Conservation (phyloP, 257 asterid genomes). For the Linaria vulgaris region DNA sequence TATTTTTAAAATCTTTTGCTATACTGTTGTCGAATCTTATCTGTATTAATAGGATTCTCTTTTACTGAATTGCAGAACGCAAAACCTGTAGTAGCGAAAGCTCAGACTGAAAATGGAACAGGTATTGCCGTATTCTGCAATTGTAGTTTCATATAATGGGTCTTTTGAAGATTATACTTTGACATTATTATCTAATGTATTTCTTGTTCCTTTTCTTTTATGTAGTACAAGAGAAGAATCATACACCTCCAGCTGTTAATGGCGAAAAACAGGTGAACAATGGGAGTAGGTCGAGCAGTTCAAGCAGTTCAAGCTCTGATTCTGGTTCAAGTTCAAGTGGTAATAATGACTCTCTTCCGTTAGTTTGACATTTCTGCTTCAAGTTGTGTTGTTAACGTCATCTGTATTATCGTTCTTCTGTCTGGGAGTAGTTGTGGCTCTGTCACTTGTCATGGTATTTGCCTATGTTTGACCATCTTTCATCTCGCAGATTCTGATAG, state of each 20-base stretch:
- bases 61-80: constrained; percentile 45
- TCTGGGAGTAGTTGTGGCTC: neutral
- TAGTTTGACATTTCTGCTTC: neutral
- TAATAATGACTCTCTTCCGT: constrained; percentile 29
- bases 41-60: constrained; percentile 11
- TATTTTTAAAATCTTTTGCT: neutral
- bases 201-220: neutral
- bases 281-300: constrained; percentile 73
- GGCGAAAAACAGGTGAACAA: constrained; percentile 45
- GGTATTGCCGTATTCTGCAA: constrained; percentile 32
- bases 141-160: neutral
- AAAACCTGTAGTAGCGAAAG: constrained; percentile 28
- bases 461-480: neutral
- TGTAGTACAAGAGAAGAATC: constrained; percentile 43
- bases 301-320: constrained; percentile 93
- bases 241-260: constrained; percentile 36
- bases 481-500: constrained; percentile 67
- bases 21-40: neutral
- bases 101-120: constrained; percentile 40
- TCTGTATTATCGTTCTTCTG: neutral
- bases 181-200: constrained; percentile 13
- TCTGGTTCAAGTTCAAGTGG: constrained; percentile 91
- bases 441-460: neutral
- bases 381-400: neutral
- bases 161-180: constrained; percentile 6